Evolutionary conservation across 495 filamentous ascomycete species (phyloP).

Genomic region (Neurospora hispaniola): DNA sequence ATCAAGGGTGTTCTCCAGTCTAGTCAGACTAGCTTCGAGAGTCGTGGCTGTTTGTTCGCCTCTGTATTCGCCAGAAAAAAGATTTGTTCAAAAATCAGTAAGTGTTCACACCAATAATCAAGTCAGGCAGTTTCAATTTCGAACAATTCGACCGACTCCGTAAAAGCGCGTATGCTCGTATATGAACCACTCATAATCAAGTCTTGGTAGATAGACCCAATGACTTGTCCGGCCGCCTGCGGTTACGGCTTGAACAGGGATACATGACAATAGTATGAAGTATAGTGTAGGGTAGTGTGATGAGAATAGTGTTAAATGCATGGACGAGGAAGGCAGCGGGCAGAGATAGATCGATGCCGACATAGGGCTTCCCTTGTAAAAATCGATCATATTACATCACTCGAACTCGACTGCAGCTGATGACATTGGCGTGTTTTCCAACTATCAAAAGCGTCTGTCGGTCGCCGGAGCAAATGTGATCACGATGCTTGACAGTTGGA

Average conservation of each 20-base stretch:
- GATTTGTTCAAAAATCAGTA: neutral
- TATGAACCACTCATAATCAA: neutral
- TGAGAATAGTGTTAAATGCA: neutral
- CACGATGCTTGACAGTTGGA: neutral
- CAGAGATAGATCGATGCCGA: neutral
- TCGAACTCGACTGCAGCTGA: neutral
- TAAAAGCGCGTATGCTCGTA: neutral
- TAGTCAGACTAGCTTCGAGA: constrained; percentile 43
- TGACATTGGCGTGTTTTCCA: neutral
- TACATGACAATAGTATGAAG: neutral
- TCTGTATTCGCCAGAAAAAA: constrained; percentile 20
- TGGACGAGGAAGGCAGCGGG: neutral
- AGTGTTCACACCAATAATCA: neutral
- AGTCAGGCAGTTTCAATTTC: neutral
- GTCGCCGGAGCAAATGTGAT: neutral
- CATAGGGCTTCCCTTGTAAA: neutral
- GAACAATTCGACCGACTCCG: neutral
- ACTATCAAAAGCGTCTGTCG: neutral
- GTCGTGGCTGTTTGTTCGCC: constrained; percentile 44
- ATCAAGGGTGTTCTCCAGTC: constrained; percentile 44
- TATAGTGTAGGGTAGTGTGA: neutral
- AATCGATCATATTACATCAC: neutral
- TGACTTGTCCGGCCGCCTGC: neutral
- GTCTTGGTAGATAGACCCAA: neutral
- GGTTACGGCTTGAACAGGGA: neutral